Evolutionary conservation across 306 rosid species (phyloP).

Genomic region (Pyrus pyrifolia): DNA sequence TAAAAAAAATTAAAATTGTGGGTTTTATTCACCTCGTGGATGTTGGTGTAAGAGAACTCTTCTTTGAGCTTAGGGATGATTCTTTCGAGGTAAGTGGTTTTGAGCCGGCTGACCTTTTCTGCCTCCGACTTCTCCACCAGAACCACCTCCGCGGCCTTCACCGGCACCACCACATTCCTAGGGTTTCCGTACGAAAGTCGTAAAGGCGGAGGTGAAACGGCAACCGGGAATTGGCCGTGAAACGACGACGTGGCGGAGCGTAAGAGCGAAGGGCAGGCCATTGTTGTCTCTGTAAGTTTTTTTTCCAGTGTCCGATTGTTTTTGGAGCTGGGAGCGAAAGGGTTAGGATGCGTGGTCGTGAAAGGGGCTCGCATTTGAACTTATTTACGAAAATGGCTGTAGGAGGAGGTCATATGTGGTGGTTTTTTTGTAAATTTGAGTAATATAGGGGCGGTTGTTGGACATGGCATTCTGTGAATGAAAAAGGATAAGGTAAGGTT

Average conservation of each 20-base stretch:
- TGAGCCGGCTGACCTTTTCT: constrained; percentile 56
- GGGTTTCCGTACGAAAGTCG: constrained; percentile 18
- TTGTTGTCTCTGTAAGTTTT: neutral
- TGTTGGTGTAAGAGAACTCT: constrained; percentile 71
- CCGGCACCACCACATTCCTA: constrained; percentile 35
- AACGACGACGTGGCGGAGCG: constrained; percentile 65
- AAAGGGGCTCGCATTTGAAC: neutral
- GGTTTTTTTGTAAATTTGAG: neutral
- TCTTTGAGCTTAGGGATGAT: constrained; percentile 76
- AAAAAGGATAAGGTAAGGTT: constrained; percentile 14
- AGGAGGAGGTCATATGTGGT: fast-evolving
- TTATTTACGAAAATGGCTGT: constrained; percentile 16
- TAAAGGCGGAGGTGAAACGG: constrained; percentile 26
- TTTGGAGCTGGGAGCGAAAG: neutral
- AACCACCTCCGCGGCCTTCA: constrained; percentile 53
- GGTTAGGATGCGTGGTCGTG: neutral
- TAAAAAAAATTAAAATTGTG: neutral
- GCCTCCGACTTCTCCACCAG: constrained; percentile 82
- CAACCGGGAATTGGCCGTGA: constrained; percentile 40
- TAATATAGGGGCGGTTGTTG: neutral
- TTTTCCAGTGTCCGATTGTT: neutral
- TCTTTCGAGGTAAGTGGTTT: constrained; percentile 50
- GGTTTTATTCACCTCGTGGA: constrained; percentile 46
- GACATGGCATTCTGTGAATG: neutral
- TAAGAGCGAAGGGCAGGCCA: constrained; percentile 64